Evolutionary conservation across 495 filamentous ascomycete species (phyloP), one percentile per base, ranked within the genome.

Genomic region (Cenococcum geophilum): DNA sequence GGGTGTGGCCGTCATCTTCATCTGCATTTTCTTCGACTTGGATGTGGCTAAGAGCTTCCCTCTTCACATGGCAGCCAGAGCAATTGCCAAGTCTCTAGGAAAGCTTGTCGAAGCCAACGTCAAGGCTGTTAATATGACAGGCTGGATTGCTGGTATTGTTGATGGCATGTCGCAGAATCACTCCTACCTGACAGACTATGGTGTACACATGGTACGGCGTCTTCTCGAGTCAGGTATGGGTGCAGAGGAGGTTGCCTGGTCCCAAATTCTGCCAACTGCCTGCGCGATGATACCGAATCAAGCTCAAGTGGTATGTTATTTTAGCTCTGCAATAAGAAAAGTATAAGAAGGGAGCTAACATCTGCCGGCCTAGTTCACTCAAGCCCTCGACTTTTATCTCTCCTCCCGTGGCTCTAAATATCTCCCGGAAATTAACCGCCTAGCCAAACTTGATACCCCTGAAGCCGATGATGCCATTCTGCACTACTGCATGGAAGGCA

Each of bases 381-480:
- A 89, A 73, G 79, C 89, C 11, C 79, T 92, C 11, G 89, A 95
- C 68, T 92, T 84, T 76, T 95, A 89, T 75, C 76, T 91, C 27
- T 80, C 79, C 0, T 71, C 74, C 32, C 75, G 79, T 14, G 82
- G 83, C 59, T 75, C 78, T 42, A 52, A 73, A 23, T 77, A 89
- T 64, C 71, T 85, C 5, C 75, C 81, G 1, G 80, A 82, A 34
- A 79, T 91, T 66, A 77, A 83, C 69, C 73, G 72, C 9, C 74
- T 86, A 23, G 81, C 82, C 67, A 61, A 57, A 32, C 42, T 56
- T 14, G 49, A 66, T 43, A 66, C 62, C 4, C 58, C 63, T 11
- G 66, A 70, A 52, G 56, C 68, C n/a, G 62, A 66, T 56, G 58
- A 68, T 18, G 32, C 35, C 9, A 52, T 70, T 16, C 52, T 58